phyloP scores from a whole-genome alignment of 345 rosid genomes.

The Pistacia integerrima region DNA sequence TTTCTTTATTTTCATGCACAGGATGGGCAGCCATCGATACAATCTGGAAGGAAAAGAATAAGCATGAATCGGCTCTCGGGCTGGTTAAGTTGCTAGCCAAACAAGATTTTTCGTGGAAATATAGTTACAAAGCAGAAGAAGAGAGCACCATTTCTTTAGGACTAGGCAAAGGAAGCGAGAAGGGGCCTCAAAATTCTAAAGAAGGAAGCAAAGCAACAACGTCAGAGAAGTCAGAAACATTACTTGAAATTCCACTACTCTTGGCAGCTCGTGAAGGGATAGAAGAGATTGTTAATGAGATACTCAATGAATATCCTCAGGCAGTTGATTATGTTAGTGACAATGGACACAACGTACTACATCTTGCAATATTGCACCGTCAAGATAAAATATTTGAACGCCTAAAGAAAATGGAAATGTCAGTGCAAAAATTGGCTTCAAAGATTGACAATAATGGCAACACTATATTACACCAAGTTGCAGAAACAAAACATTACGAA shows the following conservation, averaged over 20 bases:
- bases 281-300: neutral
- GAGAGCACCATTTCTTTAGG: neutral
- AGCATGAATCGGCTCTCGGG: neutral
- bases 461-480: neutral
- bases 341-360: neutral
- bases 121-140: neutral
- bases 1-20: neutral
- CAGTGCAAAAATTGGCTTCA: neutral
- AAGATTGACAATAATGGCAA: neutral
- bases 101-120: neutral
- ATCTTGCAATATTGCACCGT: neutral
- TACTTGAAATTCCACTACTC: neutral
- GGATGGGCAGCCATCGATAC: neutral
- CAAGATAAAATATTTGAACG: neutral
- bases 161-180: neutral
- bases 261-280: constrained; percentile 1
- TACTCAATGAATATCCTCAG: neutral
- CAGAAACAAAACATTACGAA: neutral
- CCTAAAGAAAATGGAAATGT: neutral
- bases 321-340: neutral
- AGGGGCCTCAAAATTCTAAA: neutral
- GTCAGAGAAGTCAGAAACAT: neutral
- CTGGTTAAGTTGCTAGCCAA: neutral
- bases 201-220: neutral
- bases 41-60: neutral